Conservation (phyloP, 495 filamentous ascomycete species). For the Talaromyces ruber region DNA sequence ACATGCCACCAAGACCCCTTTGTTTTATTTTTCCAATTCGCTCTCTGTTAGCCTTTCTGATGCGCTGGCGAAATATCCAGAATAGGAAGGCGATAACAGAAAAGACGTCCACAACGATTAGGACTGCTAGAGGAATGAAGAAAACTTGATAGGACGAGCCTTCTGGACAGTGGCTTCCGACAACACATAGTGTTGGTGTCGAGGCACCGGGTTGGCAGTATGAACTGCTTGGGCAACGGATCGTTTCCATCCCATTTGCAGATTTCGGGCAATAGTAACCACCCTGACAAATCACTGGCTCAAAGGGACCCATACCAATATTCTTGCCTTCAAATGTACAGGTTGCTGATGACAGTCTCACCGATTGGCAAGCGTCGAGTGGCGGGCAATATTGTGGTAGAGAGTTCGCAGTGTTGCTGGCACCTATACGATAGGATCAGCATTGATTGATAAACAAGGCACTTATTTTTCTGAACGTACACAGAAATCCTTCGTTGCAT, state of each 20-base stretch:
- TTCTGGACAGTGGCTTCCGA: slow-evolving; percentile 30
- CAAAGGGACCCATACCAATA: slow-evolving; percentile 17
- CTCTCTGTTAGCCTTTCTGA: slow-evolving; percentile 11
- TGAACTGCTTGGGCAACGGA: slow-evolving; percentile 29
- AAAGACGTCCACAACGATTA: slow-evolving; percentile 31
- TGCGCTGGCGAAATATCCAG: slow-evolving; percentile 16
- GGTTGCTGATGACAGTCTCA: background rate
- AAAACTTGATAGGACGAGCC: slow-evolving; percentile 23
- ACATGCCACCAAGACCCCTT: background rate
- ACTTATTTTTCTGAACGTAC: background rate
- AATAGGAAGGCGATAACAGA: slow-evolving; percentile 20
- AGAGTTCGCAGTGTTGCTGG: background rate
- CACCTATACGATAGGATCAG: background rate
- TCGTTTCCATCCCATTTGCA: slow-evolving; percentile 14
- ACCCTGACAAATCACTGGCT: slow-evolving; percentile 34
- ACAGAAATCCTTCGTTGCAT: background rate
- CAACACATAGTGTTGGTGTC: slow-evolving; percentile 28
- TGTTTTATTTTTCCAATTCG: background rate
- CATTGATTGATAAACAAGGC: background rate
- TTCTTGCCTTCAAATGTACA: background rate
- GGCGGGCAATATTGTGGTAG: background rate
- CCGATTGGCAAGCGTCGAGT: background rate
- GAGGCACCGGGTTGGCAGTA: slow-evolving; percentile 36
- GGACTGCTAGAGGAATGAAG: slow-evolving; percentile 30
- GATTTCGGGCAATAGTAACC: slow-evolving; percentile 35